Evolutionary conservation across 2,329 filamentous ascomycete genomes (phyloP).

Genomic region (Chrysosporium keratinophilum): DNA sequence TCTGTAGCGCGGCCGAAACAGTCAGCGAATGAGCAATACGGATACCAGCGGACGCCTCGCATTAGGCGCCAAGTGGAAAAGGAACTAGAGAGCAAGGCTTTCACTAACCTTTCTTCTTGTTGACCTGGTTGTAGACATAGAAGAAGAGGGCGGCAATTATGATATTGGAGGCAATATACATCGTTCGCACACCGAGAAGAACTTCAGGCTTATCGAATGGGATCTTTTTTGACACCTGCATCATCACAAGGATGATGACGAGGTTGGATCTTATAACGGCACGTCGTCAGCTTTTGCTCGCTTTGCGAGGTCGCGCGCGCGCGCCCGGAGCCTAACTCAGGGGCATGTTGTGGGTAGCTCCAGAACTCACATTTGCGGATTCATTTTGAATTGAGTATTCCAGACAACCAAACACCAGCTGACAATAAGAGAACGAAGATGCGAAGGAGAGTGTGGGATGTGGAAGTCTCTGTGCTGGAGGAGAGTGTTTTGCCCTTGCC

Average conservation of each 20-base stretch:
- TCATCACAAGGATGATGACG: slow-evolving; percentile 91
- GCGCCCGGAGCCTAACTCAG: not conserved
- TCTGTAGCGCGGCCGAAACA: slow-evolving; percentile 45
- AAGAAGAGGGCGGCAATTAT: slow-evolving; percentile 77
- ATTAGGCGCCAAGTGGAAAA: not conserved
- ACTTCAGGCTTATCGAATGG: slow-evolving; percentile 82
- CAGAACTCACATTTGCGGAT: slow-evolving; percentile 22
- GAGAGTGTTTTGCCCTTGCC: not conserved
- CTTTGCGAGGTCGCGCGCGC: not conserved
- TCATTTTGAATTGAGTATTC: slow-evolving; percentile 19
- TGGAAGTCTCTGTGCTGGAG: not conserved
- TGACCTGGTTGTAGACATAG: slow-evolving; percentile 75
- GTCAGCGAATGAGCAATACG: slow-evolving; percentile 2
- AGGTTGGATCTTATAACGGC: slow-evolving; percentile 63
- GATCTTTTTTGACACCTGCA: slow-evolving; percentile 94
- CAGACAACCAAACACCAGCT: not conserved
- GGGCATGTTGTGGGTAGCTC: not conserved
- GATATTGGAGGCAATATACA: slow-evolving; percentile 63
- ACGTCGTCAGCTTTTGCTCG: slow-evolving; percentile 15
- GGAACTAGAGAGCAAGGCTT: not conserved
- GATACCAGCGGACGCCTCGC: not conserved
- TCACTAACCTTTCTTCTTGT: slow-evolving; percentile 86
- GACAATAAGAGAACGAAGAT: not conserved
- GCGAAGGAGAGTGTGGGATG: not conserved
- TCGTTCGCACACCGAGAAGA: slow-evolving; percentile 51